These are phyloP conservation scores for Pestalotiopsis sp. DNA, from an alignment of 2,329 filamentous ascomycete genomes.

Conservation along the genomic window DNA sequence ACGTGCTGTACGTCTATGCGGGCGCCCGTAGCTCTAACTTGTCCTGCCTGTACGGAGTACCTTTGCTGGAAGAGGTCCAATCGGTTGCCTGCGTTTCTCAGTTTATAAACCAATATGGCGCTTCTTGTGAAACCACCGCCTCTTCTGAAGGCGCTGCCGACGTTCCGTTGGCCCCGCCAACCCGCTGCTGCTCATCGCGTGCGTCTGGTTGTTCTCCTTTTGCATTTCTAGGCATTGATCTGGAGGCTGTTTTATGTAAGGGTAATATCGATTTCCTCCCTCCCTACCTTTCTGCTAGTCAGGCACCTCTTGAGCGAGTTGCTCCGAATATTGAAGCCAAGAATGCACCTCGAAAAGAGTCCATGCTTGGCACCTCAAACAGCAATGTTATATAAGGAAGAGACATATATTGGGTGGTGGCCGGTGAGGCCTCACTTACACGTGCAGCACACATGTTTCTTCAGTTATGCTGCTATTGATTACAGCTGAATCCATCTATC, in stretches of 20 bases:
- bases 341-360: background rate
- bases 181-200: background rate
- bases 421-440: background rate
- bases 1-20: background rate
- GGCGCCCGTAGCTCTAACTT: background rate
- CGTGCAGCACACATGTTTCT: background rate
- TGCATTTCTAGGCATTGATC: background rate
- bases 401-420: background rate
- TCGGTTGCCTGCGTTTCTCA: background rate
- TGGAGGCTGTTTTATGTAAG: background rate
- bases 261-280: background rate
- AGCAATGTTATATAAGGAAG: background rate
- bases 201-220: background rate
- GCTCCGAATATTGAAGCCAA: too few relatives aligned
- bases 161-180: background rate
- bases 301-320: too few relatives aligned
- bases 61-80: background rate
- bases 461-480: background rate
- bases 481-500: background rate
- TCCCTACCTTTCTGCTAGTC: background rate
- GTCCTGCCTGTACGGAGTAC: background rate
- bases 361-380: background rate
- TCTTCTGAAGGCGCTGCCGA: background rate
- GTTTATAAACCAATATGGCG: background rate
- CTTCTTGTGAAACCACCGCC: conserved; percentile 7